These are phyloP conservation scores for Mentha longifolia DNA, from an alignment of 257 asterid genomes.

Conservation along the genomic window DNA sequence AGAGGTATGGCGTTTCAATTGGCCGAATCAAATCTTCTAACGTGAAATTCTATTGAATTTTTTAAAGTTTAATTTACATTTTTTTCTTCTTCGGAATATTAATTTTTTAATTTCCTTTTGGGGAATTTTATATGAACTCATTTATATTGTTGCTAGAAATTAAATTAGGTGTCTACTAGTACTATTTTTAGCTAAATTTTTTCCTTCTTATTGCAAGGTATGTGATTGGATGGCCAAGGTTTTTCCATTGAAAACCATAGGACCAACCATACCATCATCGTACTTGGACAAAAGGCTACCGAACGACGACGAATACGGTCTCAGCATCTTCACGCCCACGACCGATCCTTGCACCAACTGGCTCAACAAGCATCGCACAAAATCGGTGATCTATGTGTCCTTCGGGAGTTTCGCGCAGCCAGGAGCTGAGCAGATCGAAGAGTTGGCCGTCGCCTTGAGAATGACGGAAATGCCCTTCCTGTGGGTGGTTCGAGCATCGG, in stretches of 20 bases:
- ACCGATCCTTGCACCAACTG: slow-evolving; percentile 41
- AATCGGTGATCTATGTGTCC: slow-evolving; percentile 41
- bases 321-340: slow-evolving; percentile 35
- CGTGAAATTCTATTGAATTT: no score
- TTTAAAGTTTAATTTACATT: no score
- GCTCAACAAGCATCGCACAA: slow-evolving; percentile 27
- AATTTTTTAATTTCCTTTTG: no score
- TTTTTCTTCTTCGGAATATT: no score
- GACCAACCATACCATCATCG: slow-evolving; percentile 46
- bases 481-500: slow-evolving; percentile 52
- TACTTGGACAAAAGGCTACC: slow-evolving; percentile 34
- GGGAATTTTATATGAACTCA: no score
- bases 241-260: slow-evolving; percentile 29
- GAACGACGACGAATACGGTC: slow-evolving; percentile 41
- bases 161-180: no score
- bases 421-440: slow-evolving; percentile 28
- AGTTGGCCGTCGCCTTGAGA: slow-evolving; percentile 45
- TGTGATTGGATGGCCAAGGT: slow-evolving; percentile 36
- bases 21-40: no score
- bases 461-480: slow-evolving; percentile 34
- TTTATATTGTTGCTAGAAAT: no score
- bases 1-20: slow-evolving; percentile 37
- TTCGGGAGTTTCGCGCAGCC: slow-evolving; percentile 40
- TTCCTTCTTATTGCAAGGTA: slow-evolving; percentile 28
- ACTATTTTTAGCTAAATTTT: no score